These are phyloP conservation scores for Collybia sordida DNA, from an alignment of 768 basidiomycete species.

Conservation along the genomic window DNA sequence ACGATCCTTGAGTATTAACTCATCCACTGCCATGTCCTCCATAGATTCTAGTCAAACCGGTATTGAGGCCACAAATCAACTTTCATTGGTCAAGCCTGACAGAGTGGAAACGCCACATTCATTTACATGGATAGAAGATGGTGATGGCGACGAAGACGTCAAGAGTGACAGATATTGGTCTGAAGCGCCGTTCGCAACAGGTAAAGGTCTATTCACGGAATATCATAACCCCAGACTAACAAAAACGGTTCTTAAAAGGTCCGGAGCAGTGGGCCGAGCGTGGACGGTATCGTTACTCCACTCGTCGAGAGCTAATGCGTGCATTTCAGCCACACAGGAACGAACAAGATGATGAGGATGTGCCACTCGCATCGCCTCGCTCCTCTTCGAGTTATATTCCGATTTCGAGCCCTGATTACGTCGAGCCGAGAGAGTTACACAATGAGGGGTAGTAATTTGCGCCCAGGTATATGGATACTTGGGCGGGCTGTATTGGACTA, in stretches of 20 bases:
- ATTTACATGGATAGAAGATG: neutral
- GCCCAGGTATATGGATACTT: no score
- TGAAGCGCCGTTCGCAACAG: neutral
- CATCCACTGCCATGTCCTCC: no score
- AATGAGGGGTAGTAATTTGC: no score
- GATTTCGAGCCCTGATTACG: no score
- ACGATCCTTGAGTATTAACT: no score
- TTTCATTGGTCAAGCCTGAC: neutral
- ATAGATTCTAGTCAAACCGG: no score
- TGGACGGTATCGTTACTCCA: conserved; percentile 1
- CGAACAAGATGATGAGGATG: no score
- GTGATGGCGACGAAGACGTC: neutral
- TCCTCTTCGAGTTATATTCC: no score
- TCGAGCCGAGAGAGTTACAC: no score
- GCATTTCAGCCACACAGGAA: neutral
- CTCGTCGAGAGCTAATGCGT: neutral
- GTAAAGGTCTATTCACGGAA: neutral
- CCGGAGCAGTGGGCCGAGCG: neutral
- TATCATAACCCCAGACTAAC: neutral
- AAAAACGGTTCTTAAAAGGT: neutral
- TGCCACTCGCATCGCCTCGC: no score
- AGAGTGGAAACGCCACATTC: neutral
- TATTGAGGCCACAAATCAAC: no score
- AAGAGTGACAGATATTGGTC: neutral
- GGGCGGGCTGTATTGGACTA: no score